Percentiles rank a stretch among this genome's conserved stretches.
Evolutionary conservation across 2,329 filamentous ascomycete genomes (phyloP).

Genomic region (Chrysoporthe austroafricana): DNA sequence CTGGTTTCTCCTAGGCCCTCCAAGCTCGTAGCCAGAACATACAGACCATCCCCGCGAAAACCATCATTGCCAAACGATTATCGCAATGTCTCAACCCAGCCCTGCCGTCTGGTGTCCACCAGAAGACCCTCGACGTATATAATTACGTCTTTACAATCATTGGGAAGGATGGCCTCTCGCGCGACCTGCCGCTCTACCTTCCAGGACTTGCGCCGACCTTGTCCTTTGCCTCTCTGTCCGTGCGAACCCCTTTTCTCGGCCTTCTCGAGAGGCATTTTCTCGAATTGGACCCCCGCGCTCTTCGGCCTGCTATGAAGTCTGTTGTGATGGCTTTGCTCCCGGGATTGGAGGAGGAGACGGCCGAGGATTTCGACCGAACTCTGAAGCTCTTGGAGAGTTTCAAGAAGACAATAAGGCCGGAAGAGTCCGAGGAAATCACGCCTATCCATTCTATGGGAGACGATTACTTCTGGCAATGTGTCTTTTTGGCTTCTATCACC

Average conservation of each 20-base stretch:
- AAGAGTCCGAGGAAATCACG: constrained; percentile 53
- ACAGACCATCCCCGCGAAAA: constrained; percentile 78
- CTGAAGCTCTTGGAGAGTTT: constrained; percentile 78
- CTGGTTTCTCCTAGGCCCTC: constrained; percentile 65
- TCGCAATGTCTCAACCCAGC: constrained; percentile 94
- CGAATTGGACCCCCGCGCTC: constrained; percentile 67
- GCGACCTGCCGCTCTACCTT: constrained; percentile 84
- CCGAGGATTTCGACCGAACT: constrained; percentile 93
- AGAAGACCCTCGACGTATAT: constrained; percentile 96
- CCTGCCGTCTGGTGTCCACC: constrained; percentile 93
- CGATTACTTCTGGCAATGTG: constrained; percentile 97
- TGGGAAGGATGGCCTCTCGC: constrained; percentile 76
- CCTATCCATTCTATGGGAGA: constrained; percentile 65
- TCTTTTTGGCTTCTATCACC: constrained; percentile 92
- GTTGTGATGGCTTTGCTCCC: constrained; percentile 88
- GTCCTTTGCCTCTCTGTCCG: constrained; percentile 91
- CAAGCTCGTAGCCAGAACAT: constrained; percentile 80
- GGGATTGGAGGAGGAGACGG: constrained; percentile 92
- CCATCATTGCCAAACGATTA: constrained; percentile 82
- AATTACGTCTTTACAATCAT: constrained; percentile 85
- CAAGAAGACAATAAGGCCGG: constrained; percentile 67
- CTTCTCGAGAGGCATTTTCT: constrained; percentile 83
- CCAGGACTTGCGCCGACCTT: constrained; percentile 87
- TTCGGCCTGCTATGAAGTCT: constrained; percentile 88
- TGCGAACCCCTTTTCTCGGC: constrained; percentile 82